Percentiles rank a stretch among this genome's conserved stretches.
Evolutionary conservation across 2,329 filamentous ascomycete genomes (phyloP).

Genomic region (Pseudocercospora cruenta): DNA sequence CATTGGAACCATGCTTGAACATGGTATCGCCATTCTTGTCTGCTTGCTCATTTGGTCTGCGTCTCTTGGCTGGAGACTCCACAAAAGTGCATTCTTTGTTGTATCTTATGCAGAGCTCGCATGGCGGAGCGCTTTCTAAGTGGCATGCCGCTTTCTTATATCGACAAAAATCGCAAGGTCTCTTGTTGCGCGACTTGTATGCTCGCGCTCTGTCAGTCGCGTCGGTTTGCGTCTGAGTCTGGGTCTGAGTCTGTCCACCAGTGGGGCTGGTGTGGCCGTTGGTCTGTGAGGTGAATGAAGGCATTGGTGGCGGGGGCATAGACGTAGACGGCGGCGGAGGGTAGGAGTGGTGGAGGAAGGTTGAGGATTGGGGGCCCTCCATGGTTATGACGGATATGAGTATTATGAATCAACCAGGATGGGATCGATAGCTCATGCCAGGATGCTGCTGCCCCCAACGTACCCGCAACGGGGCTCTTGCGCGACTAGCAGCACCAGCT

Average conservation of each 20-base stretch:
- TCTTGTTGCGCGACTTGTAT: constrained; percentile 44
- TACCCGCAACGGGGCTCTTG: background rate
- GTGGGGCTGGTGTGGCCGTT: constrained; percentile 18
- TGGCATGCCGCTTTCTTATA: constrained; percentile 52
- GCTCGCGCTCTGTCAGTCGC: constrained; percentile 37
- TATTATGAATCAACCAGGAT: constrained; percentile 7
- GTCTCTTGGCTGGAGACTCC: constrained; percentile 42
- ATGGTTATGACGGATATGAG: constrained; percentile 9
- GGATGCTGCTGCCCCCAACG: constrained; percentile 7
- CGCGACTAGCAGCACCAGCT: background rate
- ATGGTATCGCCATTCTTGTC: constrained; percentile 22
- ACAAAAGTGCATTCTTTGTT: constrained; percentile 51
- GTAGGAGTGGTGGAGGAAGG: constrained; percentile 9
- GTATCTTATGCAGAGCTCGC: constrained; percentile 49
- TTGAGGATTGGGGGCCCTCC: background rate
- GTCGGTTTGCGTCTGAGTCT: constrained; percentile 2
- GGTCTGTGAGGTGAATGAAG: constrained; percentile 22
- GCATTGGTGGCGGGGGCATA: constrained; percentile 25
- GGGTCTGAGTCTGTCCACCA: constrained; percentile 3
- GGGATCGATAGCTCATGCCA: background rate
- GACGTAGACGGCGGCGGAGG: constrained; percentile 18
- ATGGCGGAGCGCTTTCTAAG: constrained; percentile 48
- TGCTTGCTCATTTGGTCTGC: constrained; percentile 36
- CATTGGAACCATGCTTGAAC: constrained; percentile 25
- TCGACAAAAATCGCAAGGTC: constrained; percentile 53